These are phyloP conservation scores for Pichia thaimueangensis DNA, from an alignment of 805 yeast genomes.

Conservation along the genomic window DNA sequence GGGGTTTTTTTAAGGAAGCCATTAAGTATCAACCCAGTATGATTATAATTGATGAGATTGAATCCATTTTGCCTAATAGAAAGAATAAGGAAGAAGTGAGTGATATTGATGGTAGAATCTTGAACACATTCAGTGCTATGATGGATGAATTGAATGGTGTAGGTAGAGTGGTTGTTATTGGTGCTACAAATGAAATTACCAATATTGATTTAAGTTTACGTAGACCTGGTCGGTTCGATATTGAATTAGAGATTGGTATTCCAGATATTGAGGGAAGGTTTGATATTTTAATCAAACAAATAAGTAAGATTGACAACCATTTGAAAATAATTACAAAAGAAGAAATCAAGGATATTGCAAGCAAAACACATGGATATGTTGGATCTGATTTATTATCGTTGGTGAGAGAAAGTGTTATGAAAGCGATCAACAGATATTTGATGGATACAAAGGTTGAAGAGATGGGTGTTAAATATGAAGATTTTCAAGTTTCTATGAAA, in stretches of 20 bases:
- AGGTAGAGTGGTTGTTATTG: slow-evolving; percentile 58
- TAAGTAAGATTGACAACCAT: slow-evolving; percentile 43
- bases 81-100: slow-evolving; percentile 73
- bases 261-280: slow-evolving; percentile 80
- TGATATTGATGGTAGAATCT: slow-evolving; percentile 85
- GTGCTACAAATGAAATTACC: slow-evolving; percentile 94
- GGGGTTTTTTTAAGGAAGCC: slow-evolving; percentile 83
- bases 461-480: slow-evolving; percentile 35
- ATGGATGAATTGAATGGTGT: slow-evolving; percentile 70
- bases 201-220: slow-evolving; percentile 82
- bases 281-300: slow-evolving; percentile 63
- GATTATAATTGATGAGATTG: slow-evolving; percentile 88
- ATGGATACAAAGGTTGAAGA: slow-evolving; percentile 1
- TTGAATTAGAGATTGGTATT: slow-evolving; percentile 85
- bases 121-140: slow-evolving; percentile 77
- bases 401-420: slow-evolving; percentile 83
- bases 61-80: slow-evolving; percentile 82
- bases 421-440: slow-evolving; percentile 62
- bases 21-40: slow-evolving; percentile 79
- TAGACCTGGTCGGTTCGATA: slow-evolving; percentile 92
- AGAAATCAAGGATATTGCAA: slow-evolving; percentile 58
- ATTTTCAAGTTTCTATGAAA: slow-evolving; percentile 63
- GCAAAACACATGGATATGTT: slow-evolving; percentile 91
- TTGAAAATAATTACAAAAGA: slow-evolving; percentile 43
- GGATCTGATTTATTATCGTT: slow-evolving; percentile 93